These are phyloP conservation scores for Colletotrichum horii DNA, from an alignment of 2,329 filamentous ascomycete species.

Conservation along the genomic window DNA sequence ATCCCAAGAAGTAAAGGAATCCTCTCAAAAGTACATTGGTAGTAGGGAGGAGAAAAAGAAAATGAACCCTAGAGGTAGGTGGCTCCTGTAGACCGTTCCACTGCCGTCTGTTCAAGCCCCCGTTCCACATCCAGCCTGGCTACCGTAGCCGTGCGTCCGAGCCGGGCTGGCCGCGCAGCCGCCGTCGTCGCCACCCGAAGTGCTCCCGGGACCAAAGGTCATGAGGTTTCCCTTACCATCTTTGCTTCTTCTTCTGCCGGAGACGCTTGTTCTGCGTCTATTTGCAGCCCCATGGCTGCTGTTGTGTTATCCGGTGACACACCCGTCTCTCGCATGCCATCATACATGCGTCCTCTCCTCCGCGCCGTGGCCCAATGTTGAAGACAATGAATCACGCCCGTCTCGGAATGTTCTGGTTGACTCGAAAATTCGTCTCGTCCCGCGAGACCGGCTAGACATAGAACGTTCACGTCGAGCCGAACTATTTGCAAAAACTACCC, in stretches of 20 bases:
- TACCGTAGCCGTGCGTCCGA: background rate
- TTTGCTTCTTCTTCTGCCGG: background rate
- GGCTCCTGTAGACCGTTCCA: background rate
- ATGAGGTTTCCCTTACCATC: background rate
- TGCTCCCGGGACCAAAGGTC: background rate
- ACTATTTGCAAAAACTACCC: background rate
- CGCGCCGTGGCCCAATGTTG: background rate
- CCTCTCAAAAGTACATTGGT: background rate
- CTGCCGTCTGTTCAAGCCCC: background rate
- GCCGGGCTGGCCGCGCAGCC: background rate
- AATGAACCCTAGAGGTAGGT: background rate
- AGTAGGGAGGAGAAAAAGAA: background rate
- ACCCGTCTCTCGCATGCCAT: background rate
- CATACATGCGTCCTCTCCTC: background rate
- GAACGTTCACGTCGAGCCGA: background rate
- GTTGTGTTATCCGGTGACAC: background rate
- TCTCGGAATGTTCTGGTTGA: background rate
- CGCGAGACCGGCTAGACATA: background rate
- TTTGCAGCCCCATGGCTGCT: background rate
- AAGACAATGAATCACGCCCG: background rate
- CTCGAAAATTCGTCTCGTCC: background rate
- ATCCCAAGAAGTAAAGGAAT: background rate
- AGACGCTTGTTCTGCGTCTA: background rate
- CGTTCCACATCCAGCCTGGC: background rate
- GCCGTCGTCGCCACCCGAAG: background rate